These are phyloP conservation scores for Diplotaxis tenuifolia DNA, from an alignment of 345 rosid species.

Conservation along the genomic window DNA sequence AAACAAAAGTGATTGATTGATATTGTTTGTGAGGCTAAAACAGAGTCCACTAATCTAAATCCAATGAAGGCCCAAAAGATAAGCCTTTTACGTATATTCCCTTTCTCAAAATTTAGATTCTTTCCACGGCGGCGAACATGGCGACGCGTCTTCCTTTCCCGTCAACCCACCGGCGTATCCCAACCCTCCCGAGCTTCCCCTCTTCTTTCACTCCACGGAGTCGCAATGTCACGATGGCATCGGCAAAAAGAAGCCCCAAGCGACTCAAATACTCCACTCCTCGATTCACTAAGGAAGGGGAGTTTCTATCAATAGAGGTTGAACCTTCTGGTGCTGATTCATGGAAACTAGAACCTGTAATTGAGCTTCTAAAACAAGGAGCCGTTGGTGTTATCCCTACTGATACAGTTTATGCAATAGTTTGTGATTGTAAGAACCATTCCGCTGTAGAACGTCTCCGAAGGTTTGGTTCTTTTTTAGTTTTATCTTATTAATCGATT, in stretches of 20 bases:
- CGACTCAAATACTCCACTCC: conserved; percentile 87
- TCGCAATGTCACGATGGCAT: conserved; percentile 48
- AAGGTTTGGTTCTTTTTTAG: conserved; percentile 43
- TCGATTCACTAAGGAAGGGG: conserved; percentile 71
- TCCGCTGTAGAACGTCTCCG: conserved; percentile 89
- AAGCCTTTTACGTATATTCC: background rate
- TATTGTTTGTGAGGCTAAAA: background rate
- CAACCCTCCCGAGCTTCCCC: conserved; percentile 26
- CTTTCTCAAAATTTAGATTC: conserved; percentile 15
- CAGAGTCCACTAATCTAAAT: background rate
- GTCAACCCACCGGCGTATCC: conserved; percentile 1
- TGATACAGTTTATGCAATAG: conserved; percentile 84
- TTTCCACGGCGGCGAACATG: conserved; percentile 23
- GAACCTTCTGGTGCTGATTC: conserved; percentile 66
- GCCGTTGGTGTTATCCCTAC: conserved; percentile 97
- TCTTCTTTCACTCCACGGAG: conserved; percentile 34
- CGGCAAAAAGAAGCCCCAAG: conserved; percentile 81
- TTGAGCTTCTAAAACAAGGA: conserved; percentile 70
- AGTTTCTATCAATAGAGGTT: conserved; percentile 60
- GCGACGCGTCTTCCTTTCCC: conserved; percentile 25
- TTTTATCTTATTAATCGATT: background rate
- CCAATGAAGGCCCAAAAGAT: background rate
- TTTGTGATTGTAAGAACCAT: conserved; percentile 64
- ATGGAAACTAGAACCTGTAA: conserved; percentile 68
- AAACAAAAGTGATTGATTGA: background rate